Evolutionary conservation across 805 yeast genomes (phyloP), one percentile per base, ranked within the genome.

Genomic region (Lipomyces sp.): DNA sequence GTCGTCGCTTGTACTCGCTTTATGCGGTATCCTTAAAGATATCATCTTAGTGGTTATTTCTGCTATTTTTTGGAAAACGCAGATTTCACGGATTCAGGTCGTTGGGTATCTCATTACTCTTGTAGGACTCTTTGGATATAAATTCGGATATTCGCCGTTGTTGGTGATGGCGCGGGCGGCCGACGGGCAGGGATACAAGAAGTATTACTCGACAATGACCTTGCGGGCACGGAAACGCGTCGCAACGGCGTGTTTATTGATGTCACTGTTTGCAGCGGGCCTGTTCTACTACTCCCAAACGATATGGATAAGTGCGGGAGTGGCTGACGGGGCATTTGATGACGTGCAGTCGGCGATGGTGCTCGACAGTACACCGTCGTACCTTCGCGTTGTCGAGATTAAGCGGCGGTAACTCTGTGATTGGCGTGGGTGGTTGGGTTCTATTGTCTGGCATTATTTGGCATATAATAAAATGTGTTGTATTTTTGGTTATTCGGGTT

Each of bases 1-100:
- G 7, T 72, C 74, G 10, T 69, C 73, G 5, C 63, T 72, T 29
- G 74, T 72, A 15, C 66, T 72, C 24, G 71, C 74, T 33, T 56
- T 72, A 35, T 72, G 74, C 53, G 74, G 74, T 18, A 71, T 72
- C 42, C 60, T 72, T n/a, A 72, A 72, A 59, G 74, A 72, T 53
- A 72, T 72, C 18, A 60, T 71, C 18, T 64, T 72, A 3, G 74
- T 72, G 18, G 54, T 66, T 11, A 65, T 72, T 24, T 72, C 74
- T 29, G 59, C 73, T 29, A 18, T 71, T 34, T 63, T 72, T 24
- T 72, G 74, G 73, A 64, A 65, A 42, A 71, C 73, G n/a, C 54
- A 67, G 5, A 72, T 72, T 33, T 60, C 74, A 6, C 62, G 58
- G 30, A 18, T 67, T 13, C 74, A 72, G 55, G 66, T 69, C 39